These are phyloP conservation scores for Trichoderma koningii DNA, from an alignment of 2,329 filamentous ascomycete genomes.

Conservation along the genomic window DNA sequence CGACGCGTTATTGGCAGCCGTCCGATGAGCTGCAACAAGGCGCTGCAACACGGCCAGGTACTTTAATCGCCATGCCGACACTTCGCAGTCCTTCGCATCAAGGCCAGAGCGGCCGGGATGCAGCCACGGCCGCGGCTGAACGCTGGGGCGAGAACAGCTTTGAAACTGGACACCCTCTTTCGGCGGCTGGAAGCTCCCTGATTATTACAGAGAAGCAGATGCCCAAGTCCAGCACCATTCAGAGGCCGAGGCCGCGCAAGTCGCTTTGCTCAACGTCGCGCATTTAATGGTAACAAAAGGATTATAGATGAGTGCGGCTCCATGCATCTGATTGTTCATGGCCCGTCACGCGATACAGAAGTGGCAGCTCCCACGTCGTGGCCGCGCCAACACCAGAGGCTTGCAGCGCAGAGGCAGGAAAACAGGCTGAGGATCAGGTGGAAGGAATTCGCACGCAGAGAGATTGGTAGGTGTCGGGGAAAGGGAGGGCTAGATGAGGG, in stretches of 20 bases:
- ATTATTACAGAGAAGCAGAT: conserved; percentile 26
- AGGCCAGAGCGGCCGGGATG: conserved; percentile 21
- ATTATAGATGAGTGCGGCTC: conserved; percentile 19
- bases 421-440: not conserved
- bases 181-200: conserved; percentile 26
- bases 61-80: conserved; percentile 27
- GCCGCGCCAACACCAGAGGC: conserved; percentile 9
- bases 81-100: conserved; percentile 23
- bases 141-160: conserved; percentile 15
- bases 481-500: conserved; percentile 32
- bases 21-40: conserved; percentile 24
- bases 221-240: conserved; percentile 15
- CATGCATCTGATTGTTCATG: conserved; percentile 22
- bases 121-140: conserved; percentile 15
- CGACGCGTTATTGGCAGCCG: conserved; percentile 22
- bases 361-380: conserved; percentile 23
- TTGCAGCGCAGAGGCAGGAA: not conserved
- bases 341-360: conserved; percentile 27
- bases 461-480: conserved; percentile 30
- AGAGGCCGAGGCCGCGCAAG: conserved; percentile 24
- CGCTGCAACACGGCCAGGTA: conserved; percentile 9
- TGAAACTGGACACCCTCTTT: conserved; percentile 6
- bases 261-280: conserved; percentile 27
- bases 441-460: conserved; percentile 1
- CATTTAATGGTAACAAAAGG: conserved; percentile 26